Base-by-base conservation (phyloP, 169 alveolate species). In the Plasmodium berghei region DNA sequence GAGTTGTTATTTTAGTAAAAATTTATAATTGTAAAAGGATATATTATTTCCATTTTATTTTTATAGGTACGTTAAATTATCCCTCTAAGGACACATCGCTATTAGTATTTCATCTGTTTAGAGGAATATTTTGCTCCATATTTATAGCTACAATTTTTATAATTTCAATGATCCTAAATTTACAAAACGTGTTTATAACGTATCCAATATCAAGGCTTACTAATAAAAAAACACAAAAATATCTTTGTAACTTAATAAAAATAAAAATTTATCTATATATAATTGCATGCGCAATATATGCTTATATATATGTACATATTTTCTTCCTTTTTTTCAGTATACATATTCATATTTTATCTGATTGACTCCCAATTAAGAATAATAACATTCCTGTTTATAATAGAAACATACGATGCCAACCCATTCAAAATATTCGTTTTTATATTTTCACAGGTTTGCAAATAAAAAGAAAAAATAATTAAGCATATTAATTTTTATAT, bases 351-450 rank as follows among this genome's bases (percentile, higher is more conserved):
- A 56, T 80, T 66, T 80, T 80, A 80, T 52, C 83, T 80, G 46
- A 80, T 80, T 45, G 90, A 80, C 52, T 80, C 90, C n/a, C 90
- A 80, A 80, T 28, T 80, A 80, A 64, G 90, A 48, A 67, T 80
- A 62, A 48, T 80, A n/a, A 80, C 90, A 42, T 80, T 80, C 58
- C 90, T 80, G 24, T 80, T 80, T 71, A 80, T 80, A 55, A 66
- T 80, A 26, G 90, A 80, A 58, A 80, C 90, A 48, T 80, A 80
- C 28, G 90, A 80, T 34, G 90, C 69, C 55, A 80, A 80, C 20
- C 90, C 90, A 10, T 80, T 80, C 49, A 80, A 80, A 69, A 80
- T 80, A 80, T 80, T 80, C 42, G 90, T 80, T 18, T 80, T 80
- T 67, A 80, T 80, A 52, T 80, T 80, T 28, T 80, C 90, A 10